phyloP scores from a whole-genome alignment of 2,329 filamentous ascomycete species.

The Arthrobotrys iridis region DNA sequence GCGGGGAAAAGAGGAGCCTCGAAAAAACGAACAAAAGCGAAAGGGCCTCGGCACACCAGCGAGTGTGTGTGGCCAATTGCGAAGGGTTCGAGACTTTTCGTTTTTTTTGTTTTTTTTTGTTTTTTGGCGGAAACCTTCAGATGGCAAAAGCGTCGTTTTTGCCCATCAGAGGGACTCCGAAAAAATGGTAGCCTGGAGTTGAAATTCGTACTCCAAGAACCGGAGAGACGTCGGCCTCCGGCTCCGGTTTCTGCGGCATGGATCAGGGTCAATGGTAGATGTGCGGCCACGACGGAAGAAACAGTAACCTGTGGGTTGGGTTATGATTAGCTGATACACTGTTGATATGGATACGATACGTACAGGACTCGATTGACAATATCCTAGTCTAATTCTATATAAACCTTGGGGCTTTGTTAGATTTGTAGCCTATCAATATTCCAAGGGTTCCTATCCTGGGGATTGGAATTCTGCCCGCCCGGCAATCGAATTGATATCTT shows the following conservation, averaged over 20 bases:
- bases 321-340: not conserved
- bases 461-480: constrained; percentile 4
- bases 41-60: constrained; percentile 1
- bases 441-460: not conserved
- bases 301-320: not conserved
- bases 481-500: not conserved
- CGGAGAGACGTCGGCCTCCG: constrained; percentile 37
- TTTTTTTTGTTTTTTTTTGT: not conserved
- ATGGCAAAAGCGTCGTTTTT: constrained; percentile 11
- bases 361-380: not conserved
- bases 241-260: not conserved
- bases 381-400: not conserved
- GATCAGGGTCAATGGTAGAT: not conserved
- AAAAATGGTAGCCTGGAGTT: constrained; percentile 36
- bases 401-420: not conserved
- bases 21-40: not conserved
- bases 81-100: constrained; percentile 26
- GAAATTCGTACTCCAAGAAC: constrained; percentile 8
- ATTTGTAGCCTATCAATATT: no score
- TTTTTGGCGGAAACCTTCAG: not conserved
- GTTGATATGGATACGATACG: constrained; percentile 1
- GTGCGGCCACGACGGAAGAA: not conserved
- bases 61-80: constrained; percentile 41
- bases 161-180: constrained; percentile 33
- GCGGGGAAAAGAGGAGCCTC: not conserved